Evolutionary conservation across 2,329 filamentous ascomycete species (phyloP), one percentile per base, ranked within the genome.

Genomic region (Orbilia javanica): DNA sequence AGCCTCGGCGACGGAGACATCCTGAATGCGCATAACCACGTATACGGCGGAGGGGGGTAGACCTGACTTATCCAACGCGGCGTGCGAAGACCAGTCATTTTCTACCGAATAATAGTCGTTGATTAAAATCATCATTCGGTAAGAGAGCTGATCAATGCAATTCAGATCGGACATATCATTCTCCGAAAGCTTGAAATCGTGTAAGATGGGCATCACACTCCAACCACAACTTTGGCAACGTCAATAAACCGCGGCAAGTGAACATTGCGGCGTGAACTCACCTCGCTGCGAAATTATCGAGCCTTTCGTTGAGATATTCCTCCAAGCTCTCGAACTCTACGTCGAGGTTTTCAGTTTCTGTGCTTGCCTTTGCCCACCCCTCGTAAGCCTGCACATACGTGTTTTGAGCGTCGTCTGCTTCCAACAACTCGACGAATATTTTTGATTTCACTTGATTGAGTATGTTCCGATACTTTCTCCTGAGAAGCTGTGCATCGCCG

Each of bases 371-470:
- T 3, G n/a, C 27, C 53, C 67, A 70, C 29, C 50, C 42, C 13
- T 70, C 67, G 15, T 70, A 70, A 1, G 36, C 52, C 29, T 55
- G 27, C 3, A 70, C 34, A 15, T 20, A 62, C 29, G 13, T n/a
- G 11, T 27, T 63, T 34, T 52, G 52, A 1, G 39, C 29, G 7
- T 50, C 67, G 18, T 62, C 67, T 20, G 13, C 44, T n/a, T 22
- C 8, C n/a, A 70, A 31, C 22, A 63, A 4, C 27, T 70, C 53
- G 15, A 62, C 20, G 36, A 62, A 70, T 3, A 39, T 11, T 13
- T 63, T 70, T 36, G 67, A 62, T 42, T 70, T 70, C 27, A 63
- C 31, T n/a, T 70, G 67, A 22, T 50, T 27, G 20, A 63, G 25
- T 13, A 50, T 50, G 46, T 27, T 62, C 11, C 25, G 39, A n/a